phyloP scores from a whole-genome alignment of 805 yeast genomes.

The Wickerhamomyces strasburgensis region DNA sequence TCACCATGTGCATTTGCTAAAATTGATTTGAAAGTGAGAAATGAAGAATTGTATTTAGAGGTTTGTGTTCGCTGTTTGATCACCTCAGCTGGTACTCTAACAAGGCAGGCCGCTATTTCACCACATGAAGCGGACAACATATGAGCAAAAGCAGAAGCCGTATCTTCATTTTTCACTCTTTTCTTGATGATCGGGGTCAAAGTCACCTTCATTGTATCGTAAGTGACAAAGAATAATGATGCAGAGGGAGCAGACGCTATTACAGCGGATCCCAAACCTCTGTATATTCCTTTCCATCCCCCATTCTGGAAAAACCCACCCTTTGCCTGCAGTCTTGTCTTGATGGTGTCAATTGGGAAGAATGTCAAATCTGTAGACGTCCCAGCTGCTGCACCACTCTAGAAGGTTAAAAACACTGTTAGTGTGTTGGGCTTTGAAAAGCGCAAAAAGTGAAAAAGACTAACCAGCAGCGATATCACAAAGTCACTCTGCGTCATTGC shows the following conservation, averaged over 20 bases:
- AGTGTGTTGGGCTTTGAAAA: conserved; percentile 1
- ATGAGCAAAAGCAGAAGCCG: conserved; percentile 48
- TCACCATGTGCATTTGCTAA: conserved; percentile 67
- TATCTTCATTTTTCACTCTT: conserved; percentile 21
- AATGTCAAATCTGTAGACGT: conserved; percentile 91
- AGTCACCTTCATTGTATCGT: conserved; percentile 63
- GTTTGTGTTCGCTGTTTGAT: conserved; percentile 94
- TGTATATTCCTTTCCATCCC: conserved; percentile 86
- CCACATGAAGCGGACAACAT: conserved; percentile 89
- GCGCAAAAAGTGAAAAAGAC: conserved; percentile 3
- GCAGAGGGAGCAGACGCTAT: conserved; percentile 94
- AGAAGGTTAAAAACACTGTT: no score
- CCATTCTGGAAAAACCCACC: conserved; percentile 94
- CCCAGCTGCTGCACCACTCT: conserved; percentile 93
- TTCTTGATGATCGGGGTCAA: conserved; percentile 34
- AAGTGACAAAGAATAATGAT: conserved; percentile 72
- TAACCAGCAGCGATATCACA: conserved; percentile 20
- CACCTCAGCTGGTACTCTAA: conserved; percentile 95
- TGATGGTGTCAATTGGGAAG: conserved; percentile 93
- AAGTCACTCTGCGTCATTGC: conserved; percentile 16
- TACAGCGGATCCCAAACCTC: conserved; percentile 90
- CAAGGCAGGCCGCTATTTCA: conserved; percentile 88
- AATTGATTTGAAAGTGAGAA: conserved; percentile 60
- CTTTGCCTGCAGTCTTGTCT: conserved; percentile 90
- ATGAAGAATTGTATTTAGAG: conserved; percentile 47